Percentiles rank a stretch among this genome's conserved stretches.
phyloP scores from a whole-genome alignment of 2,329 filamentous ascomycete genomes.

The Ophiostoma ips region DNA sequence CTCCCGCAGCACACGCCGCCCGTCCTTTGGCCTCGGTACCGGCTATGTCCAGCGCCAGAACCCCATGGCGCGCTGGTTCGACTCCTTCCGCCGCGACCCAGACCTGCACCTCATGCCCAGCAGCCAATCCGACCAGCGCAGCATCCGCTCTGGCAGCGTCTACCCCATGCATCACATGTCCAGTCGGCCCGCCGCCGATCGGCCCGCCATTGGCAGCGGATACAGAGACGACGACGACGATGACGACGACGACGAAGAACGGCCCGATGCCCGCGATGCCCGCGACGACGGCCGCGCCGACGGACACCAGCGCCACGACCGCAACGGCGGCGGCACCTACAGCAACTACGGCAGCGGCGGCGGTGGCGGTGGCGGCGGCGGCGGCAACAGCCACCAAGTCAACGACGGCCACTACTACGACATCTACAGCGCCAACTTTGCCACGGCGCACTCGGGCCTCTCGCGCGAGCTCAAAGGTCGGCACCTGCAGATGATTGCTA shows the following conservation, averaged over 20 bases:
- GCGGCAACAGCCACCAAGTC: not conserved
- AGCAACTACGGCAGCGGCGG: not conserved
- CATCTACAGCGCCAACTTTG: conserved; percentile 45
- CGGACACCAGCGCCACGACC: not conserved
- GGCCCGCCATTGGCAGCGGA: not conserved
- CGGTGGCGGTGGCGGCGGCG: not conserved
- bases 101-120: conserved; percentile 32
- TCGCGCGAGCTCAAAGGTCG: conserved; percentile 66
- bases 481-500: conserved; percentile 95
- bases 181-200: not conserved
- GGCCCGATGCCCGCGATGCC: not conserved
- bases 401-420: conserved; percentile 37
- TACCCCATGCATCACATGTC: conserved; percentile 8
- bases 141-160: not conserved
- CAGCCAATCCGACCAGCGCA: not conserved
- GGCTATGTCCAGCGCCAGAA: conserved; percentile 4
- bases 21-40: conserved; percentile 11
- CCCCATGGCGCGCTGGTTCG: conserved; percentile 29
- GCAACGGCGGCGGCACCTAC: not conserved
- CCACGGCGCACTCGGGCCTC: conserved; percentile 63
- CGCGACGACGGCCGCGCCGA: not conserved
- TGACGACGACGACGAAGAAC: not conserved
- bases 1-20: conserved; percentile 2
- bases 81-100: conserved; percentile 52
- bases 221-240: not conserved